Base-by-base conservation (phyloP, 805 yeast genomes). In the Zygoascus tannicola region DNA sequence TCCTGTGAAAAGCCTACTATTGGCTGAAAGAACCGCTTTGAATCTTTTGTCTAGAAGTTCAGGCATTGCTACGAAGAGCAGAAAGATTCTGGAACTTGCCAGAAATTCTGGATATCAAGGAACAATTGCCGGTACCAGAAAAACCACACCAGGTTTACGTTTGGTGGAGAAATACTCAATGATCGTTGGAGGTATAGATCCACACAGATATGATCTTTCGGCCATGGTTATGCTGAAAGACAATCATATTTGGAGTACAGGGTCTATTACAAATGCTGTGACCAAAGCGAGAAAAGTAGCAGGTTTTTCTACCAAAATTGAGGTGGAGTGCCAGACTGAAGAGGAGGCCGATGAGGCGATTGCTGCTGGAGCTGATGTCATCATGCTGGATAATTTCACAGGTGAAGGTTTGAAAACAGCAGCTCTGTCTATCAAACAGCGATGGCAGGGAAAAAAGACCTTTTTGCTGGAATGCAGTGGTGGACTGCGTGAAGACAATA, bases 191-290 rank as follows among this genome's bases (percentile, higher is more conserved):
- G 97, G 97, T 2, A 83, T 85, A 44, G 97, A 88, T 59, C 74
- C 92, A 44, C 97, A 88, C 62, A 72, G 97, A 50, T 85, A 85
- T 58, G 97, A 90, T 59, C 74, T 88, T 45, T 80, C 92, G 37
- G 76, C 92, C 1, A 88, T 88, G 97, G 88, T 90, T 2, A 88
- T 90, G 97, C 73, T 88, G 54, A 88, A 88, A 62, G 97, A 88
- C 58, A 88, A 88, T 62, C 97, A 90, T 59, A 74, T 88, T 34
- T 84, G 92, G 78, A 80, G 95, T 3, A 84, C 94, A 2, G 97
- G 97, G 0, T 85, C 95, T 22, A 90, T 88, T 49, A 83, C 94
- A 3, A 67, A 73, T 38, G 97, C 97, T 1, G 90, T 90, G 5
- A 54, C 65, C 28, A 71, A 73, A 47, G 97, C 97, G 1, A 73